A percentile compares a stretch with the other conserved stretches of the same genome.
Conservation (phyloP, 768 basidiomycete genomes). For the Lentinula sp. region DNA sequence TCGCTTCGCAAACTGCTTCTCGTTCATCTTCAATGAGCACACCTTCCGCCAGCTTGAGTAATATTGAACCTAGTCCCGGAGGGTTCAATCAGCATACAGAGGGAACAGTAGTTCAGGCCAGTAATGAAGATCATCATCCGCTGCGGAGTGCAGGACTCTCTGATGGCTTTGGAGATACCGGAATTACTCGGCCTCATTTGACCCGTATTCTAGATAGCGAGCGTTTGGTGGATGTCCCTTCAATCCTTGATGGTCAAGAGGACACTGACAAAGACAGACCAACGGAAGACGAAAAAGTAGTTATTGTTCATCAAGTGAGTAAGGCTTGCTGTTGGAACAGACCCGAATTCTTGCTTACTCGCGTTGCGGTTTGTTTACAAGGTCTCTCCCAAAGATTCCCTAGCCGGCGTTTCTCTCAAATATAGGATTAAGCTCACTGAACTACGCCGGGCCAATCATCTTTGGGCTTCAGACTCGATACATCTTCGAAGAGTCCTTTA, state of each 20-base stretch:
- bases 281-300: constrained; percentile 38
- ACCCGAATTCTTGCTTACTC: background rate
- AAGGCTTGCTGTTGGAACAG: background rate
- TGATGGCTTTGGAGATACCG: constrained; percentile 15
- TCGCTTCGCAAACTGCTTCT: background rate
- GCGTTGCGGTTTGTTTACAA: constrained; percentile 17
- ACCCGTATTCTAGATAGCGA: constrained; percentile 28
- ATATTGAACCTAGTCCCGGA: background rate
- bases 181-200: constrained; percentile 34
- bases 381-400: constrained; percentile 72
- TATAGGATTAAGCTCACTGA: constrained; percentile 84
- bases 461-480: constrained; percentile 92
- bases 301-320: constrained; percentile 56
- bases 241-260: constrained; percentile 10
- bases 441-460: constrained; percentile 81
- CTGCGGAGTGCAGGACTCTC: constrained; percentile 10
- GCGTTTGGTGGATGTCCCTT: constrained; percentile 22
- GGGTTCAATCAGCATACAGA: background rate
- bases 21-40: no score
- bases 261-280: constrained; percentile 11
- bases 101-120: background rate
- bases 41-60: background rate
- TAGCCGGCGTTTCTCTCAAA: constrained; percentile 82
- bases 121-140: constrained; percentile 9
- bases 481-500: constrained; percentile 80